Base-by-base conservation (phyloP, 176 grass and related monocot genomes). In the Metroxylon sagu region DNA sequence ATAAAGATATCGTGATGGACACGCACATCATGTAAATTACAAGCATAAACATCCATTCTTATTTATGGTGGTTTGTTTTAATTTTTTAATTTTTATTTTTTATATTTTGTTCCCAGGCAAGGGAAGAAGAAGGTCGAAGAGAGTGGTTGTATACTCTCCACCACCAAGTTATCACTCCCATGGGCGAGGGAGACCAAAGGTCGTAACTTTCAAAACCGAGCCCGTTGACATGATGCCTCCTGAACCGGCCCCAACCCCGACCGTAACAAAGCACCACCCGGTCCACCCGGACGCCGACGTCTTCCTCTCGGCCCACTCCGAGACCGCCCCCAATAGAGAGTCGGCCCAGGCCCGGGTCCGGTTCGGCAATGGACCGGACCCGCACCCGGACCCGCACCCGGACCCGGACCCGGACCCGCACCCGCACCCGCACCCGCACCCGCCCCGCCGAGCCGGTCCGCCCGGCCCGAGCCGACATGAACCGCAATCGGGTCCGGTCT, bases 171-270 rank as follows among this genome's bases (percentile, higher is more conserved):
- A 14, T 12, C 12, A 74, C 81, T 18, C 59, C 15, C 75, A 76
- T 29, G 16, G 78, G 55, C 67, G 12, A 19, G 63, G 81, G 6
- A 67, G 26, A 60, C 66, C 87, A 35, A 85, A 77, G 82, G 66
- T 79, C 0, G 93, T 85, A 4, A 83, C 82, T 25, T 92, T 88
- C 67, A 73, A 70, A 71, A 16, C 35, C 61, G 72, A 79, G 61
- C 60, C 84, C 4, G 59, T 80, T 49, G 62, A 83, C 71, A 68
- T 76, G 14, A 80, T 83, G 74, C 81, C 92, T 0, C 64, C 73
- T 0, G 70, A 75, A 17, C 64, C 69, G 26, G 18, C 19, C 19
- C 71, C 0, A 79, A 79, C 14, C 64, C 16, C 51, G 7, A 3
- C 60, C 25, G 56, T 59, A 7, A 25, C 23, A 14, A n/a, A 53